Percentiles rank a stretch among this genome's conserved stretches.
These are phyloP conservation scores for Aspergillus puulaauensis DNA, from an alignment of 2,329 filamentous ascomycete species.

Conservation along the genomic window DNA sequence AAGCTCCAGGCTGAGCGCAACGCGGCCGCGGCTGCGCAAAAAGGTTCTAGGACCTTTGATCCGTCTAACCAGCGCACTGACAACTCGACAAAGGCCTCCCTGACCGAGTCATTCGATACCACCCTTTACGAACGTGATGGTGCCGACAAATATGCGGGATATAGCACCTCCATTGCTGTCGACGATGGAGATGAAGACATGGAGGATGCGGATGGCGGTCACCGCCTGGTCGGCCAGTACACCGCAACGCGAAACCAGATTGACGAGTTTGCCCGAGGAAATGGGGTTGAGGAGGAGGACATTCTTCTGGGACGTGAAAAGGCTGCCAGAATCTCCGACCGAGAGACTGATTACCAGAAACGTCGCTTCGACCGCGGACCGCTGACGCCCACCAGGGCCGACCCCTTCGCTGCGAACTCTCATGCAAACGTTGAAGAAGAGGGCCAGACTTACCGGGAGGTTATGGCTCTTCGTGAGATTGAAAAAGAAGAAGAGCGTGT, in stretches of 20 bases:
- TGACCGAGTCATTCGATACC: constrained; percentile 83
- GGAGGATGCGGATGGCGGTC: constrained; percentile 71
- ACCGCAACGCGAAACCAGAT: constrained; percentile 90
- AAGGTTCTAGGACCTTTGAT: constrained; percentile 78
- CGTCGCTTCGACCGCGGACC: constrained; percentile 79
- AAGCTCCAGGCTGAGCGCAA: constrained; percentile 93
- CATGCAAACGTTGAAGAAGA: constrained; percentile 67
- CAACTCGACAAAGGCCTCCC: constrained; percentile 82
- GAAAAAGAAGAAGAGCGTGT: constrained; percentile 93
- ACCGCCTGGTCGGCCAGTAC: constrained; percentile 88
- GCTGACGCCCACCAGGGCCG: constrained; percentile 80
- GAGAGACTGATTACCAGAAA: constrained; percentile 97
- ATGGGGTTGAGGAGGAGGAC: constrained; percentile 88
- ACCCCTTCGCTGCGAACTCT: constrained; percentile 77
- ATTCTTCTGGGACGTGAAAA: constrained; percentile 82
- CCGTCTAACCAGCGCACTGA: constrained; percentile 77
- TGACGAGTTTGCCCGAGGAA: constrained; percentile 85
- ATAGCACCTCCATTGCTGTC: constrained; percentile 83
- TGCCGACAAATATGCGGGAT: constrained; percentile 80
- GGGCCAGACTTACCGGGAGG: constrained; percentile 79
- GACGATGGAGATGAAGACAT: constrained; percentile 76
- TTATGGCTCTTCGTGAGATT: constrained; percentile 87
- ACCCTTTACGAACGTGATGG: constrained; percentile 80
- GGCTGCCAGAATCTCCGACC: constrained; percentile 84
- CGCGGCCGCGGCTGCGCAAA: constrained; percentile 72